Percentiles rank a stretch among this genome's conserved stretches.
Conservation (phyloP, 1,284 basidiomycete genomes). For the Malassezia slooffiae region DNA sequence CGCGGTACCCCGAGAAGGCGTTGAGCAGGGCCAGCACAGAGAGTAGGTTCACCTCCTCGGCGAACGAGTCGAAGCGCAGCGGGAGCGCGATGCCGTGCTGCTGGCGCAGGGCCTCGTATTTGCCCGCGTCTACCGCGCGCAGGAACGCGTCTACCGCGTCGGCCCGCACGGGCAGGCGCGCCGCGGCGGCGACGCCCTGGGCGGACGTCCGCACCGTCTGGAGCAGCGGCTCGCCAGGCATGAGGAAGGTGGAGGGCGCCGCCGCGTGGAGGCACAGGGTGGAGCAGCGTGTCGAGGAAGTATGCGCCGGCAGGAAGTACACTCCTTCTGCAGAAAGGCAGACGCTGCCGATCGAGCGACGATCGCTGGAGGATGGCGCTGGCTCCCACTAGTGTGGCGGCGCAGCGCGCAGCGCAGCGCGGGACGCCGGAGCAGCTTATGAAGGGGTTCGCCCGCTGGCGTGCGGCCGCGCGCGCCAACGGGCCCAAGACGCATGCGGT, state of each 20-base stretch:
- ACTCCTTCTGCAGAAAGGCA: too few species aligned
- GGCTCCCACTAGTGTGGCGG: constrained; percentile 4
- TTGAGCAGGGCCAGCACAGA: constrained; percentile 35
- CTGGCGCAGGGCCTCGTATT: constrained; percentile 13
- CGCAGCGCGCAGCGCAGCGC: constrained; percentile 1
- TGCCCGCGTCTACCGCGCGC: constrained; percentile 4
- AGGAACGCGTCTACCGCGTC: constrained; percentile 24
- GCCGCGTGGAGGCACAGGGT: too few species aligned
- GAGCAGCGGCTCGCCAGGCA: constrained; percentile 13
- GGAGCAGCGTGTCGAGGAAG: too few species aligned
- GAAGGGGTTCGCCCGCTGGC: constrained; percentile 3
- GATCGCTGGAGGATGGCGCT: constrained; percentile 15
- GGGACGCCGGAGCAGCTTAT: constrained; percentile 9
- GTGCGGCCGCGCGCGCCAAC: neutral
- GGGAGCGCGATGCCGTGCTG: constrained; percentile 37
- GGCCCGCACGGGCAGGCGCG: constrained; percentile 10
- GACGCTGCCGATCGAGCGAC: too few species aligned
- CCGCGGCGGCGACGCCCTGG: neutral
- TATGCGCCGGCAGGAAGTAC: too few species aligned
- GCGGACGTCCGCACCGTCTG: constrained; percentile 15
- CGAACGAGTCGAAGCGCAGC: constrained; percentile 23
- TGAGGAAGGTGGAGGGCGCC: constrained; percentile 2
- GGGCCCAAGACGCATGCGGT: too few species aligned
- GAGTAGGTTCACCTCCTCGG: constrained; percentile 35
- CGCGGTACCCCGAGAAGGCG: constrained; percentile 31